Percentiles rank a stretch among this genome's conserved stretches.
Conservation (phyloP, 139 green algal species). For the Parachlorella kessleri region DNA sequence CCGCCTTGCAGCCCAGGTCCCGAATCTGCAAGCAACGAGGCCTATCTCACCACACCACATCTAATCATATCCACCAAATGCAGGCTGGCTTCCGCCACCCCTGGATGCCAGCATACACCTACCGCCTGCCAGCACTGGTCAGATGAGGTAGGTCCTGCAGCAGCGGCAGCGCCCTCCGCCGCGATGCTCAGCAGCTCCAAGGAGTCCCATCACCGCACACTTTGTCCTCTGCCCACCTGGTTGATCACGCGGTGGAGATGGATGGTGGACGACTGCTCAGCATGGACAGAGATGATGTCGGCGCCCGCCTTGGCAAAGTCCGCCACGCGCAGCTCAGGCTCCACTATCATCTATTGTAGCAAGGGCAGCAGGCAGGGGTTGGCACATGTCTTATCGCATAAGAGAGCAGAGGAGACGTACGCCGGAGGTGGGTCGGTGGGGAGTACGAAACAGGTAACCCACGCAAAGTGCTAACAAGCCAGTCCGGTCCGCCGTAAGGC, state of each 20-base stretch:
- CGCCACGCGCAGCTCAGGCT: slow-evolving; percentile 94
- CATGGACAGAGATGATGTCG: slow-evolving; percentile 98
- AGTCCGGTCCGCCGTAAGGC: no score
- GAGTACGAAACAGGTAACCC: no score
- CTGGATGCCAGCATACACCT: no score
- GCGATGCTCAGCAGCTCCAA: neutral
- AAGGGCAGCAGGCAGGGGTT: neutral
- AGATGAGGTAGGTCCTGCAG: no score
- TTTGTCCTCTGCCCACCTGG: slow-evolving; percentile 69
- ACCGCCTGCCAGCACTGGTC: no score
- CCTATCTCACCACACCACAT: no score
- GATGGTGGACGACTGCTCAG: slow-evolving; percentile 89
- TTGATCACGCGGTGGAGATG: slow-evolving; percentile 95
- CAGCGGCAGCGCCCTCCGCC: no score
- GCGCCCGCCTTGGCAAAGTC: slow-evolving; percentile 96
- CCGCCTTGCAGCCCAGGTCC: slow-evolving; percentile 94
- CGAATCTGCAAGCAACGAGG: slow-evolving; percentile 86
- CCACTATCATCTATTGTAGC: slow-evolving; percentile 91
- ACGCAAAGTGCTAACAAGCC: no score
- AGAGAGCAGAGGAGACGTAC: neutral
- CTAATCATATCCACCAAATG: no score
- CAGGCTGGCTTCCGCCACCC: no score
- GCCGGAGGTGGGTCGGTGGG: neutral
- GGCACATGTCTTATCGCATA: no score
- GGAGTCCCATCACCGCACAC: neutral